Conservation (phyloP, 768 basidiomycete genomes). For the Naganishia kalamii region DNA sequence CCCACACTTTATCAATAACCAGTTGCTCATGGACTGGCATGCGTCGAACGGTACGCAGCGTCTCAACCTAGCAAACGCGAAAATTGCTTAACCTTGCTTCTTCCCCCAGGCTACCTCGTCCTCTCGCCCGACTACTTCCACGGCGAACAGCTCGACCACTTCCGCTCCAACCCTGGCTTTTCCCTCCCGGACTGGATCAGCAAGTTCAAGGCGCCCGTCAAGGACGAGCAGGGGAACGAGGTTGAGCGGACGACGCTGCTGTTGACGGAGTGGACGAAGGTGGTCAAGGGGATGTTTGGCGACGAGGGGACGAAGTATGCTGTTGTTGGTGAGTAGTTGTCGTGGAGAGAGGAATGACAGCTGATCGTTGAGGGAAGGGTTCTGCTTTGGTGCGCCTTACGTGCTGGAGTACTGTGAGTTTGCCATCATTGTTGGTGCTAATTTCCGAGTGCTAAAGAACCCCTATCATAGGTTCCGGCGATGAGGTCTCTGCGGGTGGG, state of each 20-base stretch:
- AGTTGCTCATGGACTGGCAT: conserved; percentile 61
- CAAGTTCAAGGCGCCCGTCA: conserved; percentile 13
- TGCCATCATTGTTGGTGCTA: not conserved
- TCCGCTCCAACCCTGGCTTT: conserved; percentile 48
- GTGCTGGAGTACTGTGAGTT: conserved; percentile 28
- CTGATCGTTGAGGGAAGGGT: conserved; percentile 23
- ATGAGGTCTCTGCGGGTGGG: conserved; percentile 24
- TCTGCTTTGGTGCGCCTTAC: conserved; percentile 38
- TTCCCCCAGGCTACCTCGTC: conserved; percentile 54
- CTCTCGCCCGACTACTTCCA: conserved; percentile 62
- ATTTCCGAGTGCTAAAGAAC: not conserved
- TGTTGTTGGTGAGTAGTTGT: not conserved
- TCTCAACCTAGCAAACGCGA: not conserved
- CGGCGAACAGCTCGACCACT: conserved; percentile 54
- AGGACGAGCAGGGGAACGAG: conserved; percentile 30
- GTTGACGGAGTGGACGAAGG: conserved; percentile 55
- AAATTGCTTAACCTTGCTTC: not conserved
- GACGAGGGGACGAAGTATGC: conserved; percentile 24
- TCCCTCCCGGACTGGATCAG: conserved; percentile 51
- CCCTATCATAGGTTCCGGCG: conserved; percentile 7
- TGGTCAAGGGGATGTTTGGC: conserved; percentile 55
- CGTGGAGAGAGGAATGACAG: not conserved
- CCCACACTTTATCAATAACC: conserved; percentile 57
- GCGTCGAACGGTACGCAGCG: conserved; percentile 54
- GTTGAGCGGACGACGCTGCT: conserved; percentile 47